Percentiles rank a stretch among this genome's conserved stretches.
phyloP scores from a whole-genome alignment of 345 rosid genomes.

The Bruguiera gymnorhiza region DNA sequence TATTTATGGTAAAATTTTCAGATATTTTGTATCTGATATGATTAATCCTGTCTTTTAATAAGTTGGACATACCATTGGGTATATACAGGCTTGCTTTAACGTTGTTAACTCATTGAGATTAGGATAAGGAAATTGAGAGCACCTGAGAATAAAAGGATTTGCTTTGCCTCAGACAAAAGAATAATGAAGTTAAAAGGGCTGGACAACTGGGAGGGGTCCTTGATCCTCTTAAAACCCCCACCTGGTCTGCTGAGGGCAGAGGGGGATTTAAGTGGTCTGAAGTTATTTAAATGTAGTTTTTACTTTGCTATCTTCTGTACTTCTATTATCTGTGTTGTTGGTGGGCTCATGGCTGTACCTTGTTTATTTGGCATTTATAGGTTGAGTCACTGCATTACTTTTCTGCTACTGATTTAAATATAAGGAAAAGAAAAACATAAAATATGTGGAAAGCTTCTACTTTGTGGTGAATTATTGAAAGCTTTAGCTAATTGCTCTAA shows the following conservation, averaged over 20 bases:
- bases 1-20: conserved; percentile 55
- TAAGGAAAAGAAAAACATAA: background rate
- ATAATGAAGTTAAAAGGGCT: no score
- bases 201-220: no score
- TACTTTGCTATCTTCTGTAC: no score
- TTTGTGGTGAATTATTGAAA: background rate
- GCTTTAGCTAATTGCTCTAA: background rate
- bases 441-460: background rate
- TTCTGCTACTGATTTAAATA: background rate
- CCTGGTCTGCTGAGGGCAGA: no score
- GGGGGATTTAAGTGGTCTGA: no score
- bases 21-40: background rate
- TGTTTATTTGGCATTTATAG: no score
- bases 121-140: background rate
- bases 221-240: no score
- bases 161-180: no score
- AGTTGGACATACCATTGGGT: background rate
- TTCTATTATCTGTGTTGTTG: no score
- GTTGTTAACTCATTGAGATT: background rate
- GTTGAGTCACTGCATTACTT: no score
- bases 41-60: background rate
- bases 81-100: background rate
- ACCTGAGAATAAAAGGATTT: background rate
- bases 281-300: no score
- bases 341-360: no score